Percentiles rank a stretch among this genome's conserved stretches.
Conservation (phyloP, 768 basidiomycete genomes). For the Gymnopilus dilepis region DNA sequence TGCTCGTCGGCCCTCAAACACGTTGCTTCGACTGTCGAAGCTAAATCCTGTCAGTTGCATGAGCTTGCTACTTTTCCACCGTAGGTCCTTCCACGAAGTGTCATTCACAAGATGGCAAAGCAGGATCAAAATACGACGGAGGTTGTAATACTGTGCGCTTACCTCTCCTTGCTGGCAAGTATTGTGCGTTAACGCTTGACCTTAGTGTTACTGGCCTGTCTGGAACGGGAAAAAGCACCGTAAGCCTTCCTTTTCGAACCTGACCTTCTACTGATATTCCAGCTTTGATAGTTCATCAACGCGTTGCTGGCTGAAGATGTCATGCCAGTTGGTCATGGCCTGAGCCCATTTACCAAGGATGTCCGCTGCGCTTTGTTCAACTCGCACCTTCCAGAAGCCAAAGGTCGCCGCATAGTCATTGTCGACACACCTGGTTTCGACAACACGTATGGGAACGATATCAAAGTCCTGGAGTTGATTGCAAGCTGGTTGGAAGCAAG, state of each 20-base stretch:
- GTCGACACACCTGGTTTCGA: constrained; percentile 14
- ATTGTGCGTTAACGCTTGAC: not conserved
- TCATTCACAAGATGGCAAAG: not conserved
- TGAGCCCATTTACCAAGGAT: not conserved
- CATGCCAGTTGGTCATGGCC: not conserved
- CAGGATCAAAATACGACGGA: not conserved
- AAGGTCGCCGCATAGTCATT: not conserved
- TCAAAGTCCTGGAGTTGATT: not conserved
- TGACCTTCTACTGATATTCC: not conserved
- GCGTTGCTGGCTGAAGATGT: not conserved
- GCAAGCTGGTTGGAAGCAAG: not conserved
- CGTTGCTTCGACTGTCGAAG: not conserved
- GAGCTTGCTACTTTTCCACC: not conserved
- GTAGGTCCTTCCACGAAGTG: not conserved
- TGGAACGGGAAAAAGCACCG: constrained; percentile 9
- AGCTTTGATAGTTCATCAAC: constrained; percentile 2
- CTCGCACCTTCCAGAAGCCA: not conserved
- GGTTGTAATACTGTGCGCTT: constrained; percentile 3
- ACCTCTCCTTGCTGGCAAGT: not conserved
- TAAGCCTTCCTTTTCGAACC: not conserved
- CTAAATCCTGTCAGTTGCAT: not conserved
- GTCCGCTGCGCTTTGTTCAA: not conserved
- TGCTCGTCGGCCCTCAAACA: not conserved
- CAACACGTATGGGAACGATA: not conserved
- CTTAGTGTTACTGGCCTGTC: constrained; percentile 4